Conservation (phyloP, 2,329 filamentous ascomycete genomes). For the Paraconiothyrium sp. region DNA sequence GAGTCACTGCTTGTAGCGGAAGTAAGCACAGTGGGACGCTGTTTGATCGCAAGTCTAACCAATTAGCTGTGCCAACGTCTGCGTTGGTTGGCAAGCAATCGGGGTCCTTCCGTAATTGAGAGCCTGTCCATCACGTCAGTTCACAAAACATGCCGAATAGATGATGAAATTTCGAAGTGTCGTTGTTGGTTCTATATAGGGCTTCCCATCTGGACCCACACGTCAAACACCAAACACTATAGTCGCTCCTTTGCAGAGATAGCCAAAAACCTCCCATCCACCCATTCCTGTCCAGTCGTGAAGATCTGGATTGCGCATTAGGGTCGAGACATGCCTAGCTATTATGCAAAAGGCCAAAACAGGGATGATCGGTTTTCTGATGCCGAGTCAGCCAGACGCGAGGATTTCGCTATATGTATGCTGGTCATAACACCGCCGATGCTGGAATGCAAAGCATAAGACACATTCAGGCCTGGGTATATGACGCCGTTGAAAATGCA, state of each 20-base stretch:
- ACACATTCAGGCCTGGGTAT: neutral
- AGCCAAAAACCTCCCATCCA: neutral
- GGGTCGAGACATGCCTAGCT: neutral
- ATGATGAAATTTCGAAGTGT: neutral
- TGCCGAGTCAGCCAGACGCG: neutral
- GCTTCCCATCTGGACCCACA: neutral
- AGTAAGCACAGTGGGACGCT: neutral
- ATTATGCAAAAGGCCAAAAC: neutral
- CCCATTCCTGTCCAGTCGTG: neutral
- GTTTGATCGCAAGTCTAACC: neutral
- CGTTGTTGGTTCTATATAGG: neutral
- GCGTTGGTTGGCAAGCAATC: neutral
- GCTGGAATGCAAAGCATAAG: neutral
- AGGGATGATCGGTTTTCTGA: neutral
- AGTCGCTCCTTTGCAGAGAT: neutral
- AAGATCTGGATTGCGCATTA: neutral
- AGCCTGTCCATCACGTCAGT: neutral
- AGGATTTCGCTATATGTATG: neutral
- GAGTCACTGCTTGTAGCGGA: no score
- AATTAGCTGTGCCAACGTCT: neutral
- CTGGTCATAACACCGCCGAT: neutral
- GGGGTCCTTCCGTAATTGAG: neutral
- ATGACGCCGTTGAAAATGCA: conserved; percentile 2
- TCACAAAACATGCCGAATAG: neutral
- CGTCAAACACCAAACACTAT: no score